Evolutionary conservation across 495 filamentous ascomycete genomes (phyloP), one percentile per base, ranked within the genome.

Genomic region (Hypoxylon cercidicola): DNA sequence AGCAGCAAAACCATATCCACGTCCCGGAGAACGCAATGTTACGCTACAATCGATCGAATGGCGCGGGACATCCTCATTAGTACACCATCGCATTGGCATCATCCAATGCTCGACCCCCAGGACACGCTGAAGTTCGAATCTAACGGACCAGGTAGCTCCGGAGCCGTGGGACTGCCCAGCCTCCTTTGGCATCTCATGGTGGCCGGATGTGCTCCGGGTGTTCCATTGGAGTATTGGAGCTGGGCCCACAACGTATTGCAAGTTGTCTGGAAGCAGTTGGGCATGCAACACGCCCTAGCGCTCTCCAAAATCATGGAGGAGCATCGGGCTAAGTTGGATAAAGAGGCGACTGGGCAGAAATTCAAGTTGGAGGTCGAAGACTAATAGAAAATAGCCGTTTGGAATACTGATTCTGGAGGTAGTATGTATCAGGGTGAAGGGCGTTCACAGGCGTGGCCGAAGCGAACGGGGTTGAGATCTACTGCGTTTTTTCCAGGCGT

Each of bases 21-120:
- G 1, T 68, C 54, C 15, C 74, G 77, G 56, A 78, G 68, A 41
- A 59, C 64, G 20, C 73, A 63, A 12, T 78, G 70, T 15, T 73
- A 75, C 15, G 53, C 55, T 21, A 58, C 50, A 12, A 74, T 80
- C 39, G 55, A 59, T 23, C 68, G 74, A 6, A 41, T 80, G 7
- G 74, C 78, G 6, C 66, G 76, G n/a, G 79, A 81, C 30, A 75
- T 71, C 7, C 70, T 82, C 3, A 58, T 77, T 25, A 81, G 79
- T 12, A 66, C 73, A 4, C 77, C 80, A 15, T 75, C 77, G 2
- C 80, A 82, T 28, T 82, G 79, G 72, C 75, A 78, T 4, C 80
- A 82, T 23, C 80, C 80, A 1, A 43, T 55, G 1, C 64, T 82
- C 1, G 60, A 60, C 15, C 63, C 62, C 1, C 43, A 43, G 8